Evolutionary conservation across 495 filamentous ascomycete species (phyloP), one percentile per base, ranked within the genome.

Genomic region (Bacidia rubella): DNA sequence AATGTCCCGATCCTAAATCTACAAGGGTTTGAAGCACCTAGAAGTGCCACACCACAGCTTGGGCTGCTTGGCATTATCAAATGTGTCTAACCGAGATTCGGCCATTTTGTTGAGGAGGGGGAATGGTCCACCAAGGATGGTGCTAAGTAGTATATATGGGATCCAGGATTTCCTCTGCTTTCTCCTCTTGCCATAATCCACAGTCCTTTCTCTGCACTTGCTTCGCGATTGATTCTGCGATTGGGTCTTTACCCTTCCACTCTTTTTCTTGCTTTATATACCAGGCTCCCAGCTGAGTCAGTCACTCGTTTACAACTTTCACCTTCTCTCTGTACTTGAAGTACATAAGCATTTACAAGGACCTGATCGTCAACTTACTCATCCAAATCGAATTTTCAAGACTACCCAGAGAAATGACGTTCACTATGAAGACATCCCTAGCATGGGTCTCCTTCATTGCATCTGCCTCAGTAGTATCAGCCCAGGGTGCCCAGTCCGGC

Each of bases 401-500:
- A n/a, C n/a, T n/a, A n/a, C n/a, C n/a, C n/a, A n/a, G n/a, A 9
- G 32, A 39, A 39, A 39, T 39, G 32, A n/a, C 32, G n/a, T 39
- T 39, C 32, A 39, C 32, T n/a, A 39, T 39, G 32, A 39, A 39
- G 32, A 9, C 9, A 39, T 39, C 32, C 9, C 32, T 39, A 9
- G 32, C 32, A 39, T 39, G 9, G 32, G 10, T 39, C 32, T 39
- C 32, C 32, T n/a, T 39, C 32, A 9, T 39, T 39, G 32, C 32
- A 4, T 17, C 17, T 27, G 40, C 22, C n/a, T 7, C 4, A 1
- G 11, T 19, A 12, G 27, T 42, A 12, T 23, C 39, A 21, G 51
- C 53, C 10, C 44, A 43, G 10, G n/a, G 10, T 39, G 9, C 54
- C 10, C 48, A 48, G 11, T 57, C 67, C 7, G 71, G 69, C 35